Base-by-base conservation (phyloP, 495 filamentous ascomycete genomes). In the Xylaria flabelliformis region DNA sequence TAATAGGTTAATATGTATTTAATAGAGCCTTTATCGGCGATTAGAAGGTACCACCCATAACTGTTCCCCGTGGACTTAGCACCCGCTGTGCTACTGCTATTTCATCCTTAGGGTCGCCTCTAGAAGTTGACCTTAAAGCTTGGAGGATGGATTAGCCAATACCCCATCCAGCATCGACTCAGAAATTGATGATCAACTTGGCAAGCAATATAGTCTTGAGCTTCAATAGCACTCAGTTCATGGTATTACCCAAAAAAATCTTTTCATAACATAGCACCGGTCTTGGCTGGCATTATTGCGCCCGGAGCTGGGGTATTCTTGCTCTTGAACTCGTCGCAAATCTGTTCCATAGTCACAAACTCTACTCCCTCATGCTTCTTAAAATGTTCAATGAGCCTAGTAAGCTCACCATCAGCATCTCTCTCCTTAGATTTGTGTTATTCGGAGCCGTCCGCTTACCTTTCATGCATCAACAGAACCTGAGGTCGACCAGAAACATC, bases 241-340 rank as follows among this genome's bases (percentile, higher is more conserved):
- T 1, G 36, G 36, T 39, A 7, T 39, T 39, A 39, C 36, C 36
- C n/a, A n/a, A 39, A 26, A 9, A 29, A 3, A 3, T 13, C n/a
- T 26, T 26, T 39, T 51, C 29, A 58, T 42, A 89, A 69, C 51
- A 90, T 88, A 55, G 83, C 87, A 15, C 88, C 88, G 32, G 77
- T 72, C 41, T 83, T 78, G 29, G 89, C 90, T 9, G 92, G 91
- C 85, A 93, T 86, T 73, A 89, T 74, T 2, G 91, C 91, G 2
- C 90, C 91, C 50, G 78, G 81, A 8, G 88, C 86, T 17, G 91
- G 88, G 55, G 83, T 79, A 72, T 91, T 92, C 78, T 88, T 91
- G 64, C 80, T 85, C 59, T 87, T 88, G 75, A 86, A 88, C 36
- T 87, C 84, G 55, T 87, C 83, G 19, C 79, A 83, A 73, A 88